Conservation (phyloP, 371 early-diverging fungal genomes). For the Mucor mucedo region DNA sequence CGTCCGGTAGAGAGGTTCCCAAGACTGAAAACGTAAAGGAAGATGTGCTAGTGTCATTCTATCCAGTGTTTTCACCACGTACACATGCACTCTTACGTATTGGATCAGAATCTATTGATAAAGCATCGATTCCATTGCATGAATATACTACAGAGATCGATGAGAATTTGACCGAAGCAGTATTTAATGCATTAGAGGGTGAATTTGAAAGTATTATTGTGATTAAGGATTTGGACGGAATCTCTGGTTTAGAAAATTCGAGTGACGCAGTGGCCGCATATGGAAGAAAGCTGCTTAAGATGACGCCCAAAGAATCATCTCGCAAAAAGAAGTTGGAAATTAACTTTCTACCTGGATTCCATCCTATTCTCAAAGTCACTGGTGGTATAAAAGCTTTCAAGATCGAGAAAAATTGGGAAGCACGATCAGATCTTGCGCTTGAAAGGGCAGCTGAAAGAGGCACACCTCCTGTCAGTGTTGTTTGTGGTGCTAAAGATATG, state of each 20-base stretch:
- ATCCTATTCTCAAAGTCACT: conserved; percentile 42
- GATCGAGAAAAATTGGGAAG: conserved; percentile 49
- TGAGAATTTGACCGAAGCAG: conserved; percentile 19
- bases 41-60: conserved; percentile 33
- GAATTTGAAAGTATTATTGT: conserved; percentile 26
- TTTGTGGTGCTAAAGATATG: conserved; percentile 73
- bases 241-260: conserved; percentile 16
- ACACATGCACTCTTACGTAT: conserved; percentile 64
- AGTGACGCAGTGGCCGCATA: conserved; percentile 14
- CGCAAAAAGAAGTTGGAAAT: conserved; percentile 12
- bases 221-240: conserved; percentile 16
- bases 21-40: neutral
- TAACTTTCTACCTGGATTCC: conserved; percentile 28
- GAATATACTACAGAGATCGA: conserved; percentile 1
- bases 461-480: conserved; percentile 52
- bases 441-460: conserved; percentile 20
- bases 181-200: conserved; percentile 20
- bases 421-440: conserved; percentile 5
- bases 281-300: conserved; percentile 23
- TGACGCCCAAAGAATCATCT: conserved; percentile 1
- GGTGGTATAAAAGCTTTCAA: conserved; percentile 46
- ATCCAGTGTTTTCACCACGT: conserved; percentile 63
- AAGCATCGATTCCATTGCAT: conserved; percentile 2
- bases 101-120: conserved; percentile 32
- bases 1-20: conserved; percentile 21